Conservation (phyloP, 495 filamentous ascomycete genomes). For the Aspergillus incahuasiensis region DNA sequence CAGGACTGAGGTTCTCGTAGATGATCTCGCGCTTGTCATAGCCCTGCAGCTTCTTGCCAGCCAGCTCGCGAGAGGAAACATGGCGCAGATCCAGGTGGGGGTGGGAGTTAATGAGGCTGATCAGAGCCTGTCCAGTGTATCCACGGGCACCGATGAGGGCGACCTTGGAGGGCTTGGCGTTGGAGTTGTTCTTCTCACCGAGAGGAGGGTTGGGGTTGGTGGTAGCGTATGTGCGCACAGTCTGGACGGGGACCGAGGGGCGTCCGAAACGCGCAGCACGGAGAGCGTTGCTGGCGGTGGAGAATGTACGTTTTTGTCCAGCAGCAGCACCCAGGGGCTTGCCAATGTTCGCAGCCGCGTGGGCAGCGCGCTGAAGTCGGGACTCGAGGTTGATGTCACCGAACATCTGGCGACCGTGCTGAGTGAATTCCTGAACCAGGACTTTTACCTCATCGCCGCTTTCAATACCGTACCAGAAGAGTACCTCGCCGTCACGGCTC, state of each 20-base stretch:
- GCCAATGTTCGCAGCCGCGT: conserved; percentile 54
- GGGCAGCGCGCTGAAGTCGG: conserved; percentile 71
- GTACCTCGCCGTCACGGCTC: conserved; percentile 75
- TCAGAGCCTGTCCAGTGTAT: conserved; percentile 92
- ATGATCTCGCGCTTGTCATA: conserved; percentile 91
- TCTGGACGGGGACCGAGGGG: conserved; percentile 25
- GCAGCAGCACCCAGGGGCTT: conserved; percentile 43
- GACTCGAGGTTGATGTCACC: conserved; percentile 87
- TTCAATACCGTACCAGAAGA: conserved; percentile 96
- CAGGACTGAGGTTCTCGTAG: conserved; percentile 86
- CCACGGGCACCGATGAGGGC: conserved; percentile 93
- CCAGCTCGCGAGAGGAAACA: conserved; percentile 92
- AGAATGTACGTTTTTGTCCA: conserved; percentile 64
- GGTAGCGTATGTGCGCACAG: conserved; percentile 51
- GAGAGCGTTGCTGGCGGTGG: conserved; percentile 48
- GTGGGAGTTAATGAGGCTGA: conserved; percentile 82
- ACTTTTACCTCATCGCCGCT: conserved; percentile 78
- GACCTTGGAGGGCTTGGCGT: conserved; percentile 72
- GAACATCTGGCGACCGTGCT: conserved; percentile 81
- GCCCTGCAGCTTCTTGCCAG: conserved; percentile 82
- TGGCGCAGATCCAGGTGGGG: conserved; percentile 92
- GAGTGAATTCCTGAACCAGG: conserved; percentile 82
- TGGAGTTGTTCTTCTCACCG: conserved; percentile 87
- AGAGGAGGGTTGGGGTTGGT: conserved; percentile 98
- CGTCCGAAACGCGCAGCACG: conserved; percentile 31